Conservation (phyloP, 2,329 filamentous ascomycete genomes). For the Macroventuria anomochaeta region DNA sequence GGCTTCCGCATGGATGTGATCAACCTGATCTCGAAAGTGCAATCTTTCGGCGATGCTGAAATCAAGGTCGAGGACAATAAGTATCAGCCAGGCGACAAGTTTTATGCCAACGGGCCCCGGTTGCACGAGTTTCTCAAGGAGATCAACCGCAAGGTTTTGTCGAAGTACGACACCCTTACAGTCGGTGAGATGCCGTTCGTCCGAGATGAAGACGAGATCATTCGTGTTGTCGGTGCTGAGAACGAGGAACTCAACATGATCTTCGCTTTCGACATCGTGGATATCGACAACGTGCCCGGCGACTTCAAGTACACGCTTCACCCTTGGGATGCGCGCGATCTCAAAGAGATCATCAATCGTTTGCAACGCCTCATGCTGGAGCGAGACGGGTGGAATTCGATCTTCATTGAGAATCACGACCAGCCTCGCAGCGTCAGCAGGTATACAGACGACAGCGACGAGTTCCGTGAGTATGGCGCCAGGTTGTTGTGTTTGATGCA, state of each 20-base stretch:
- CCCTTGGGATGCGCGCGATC: slow-evolving; percentile 42
- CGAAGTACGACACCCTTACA: slow-evolving; percentile 68
- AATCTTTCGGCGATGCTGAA: slow-evolving; percentile 38
- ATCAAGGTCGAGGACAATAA: slow-evolving; percentile 40
- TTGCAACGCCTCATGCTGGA: slow-evolving; percentile 49
- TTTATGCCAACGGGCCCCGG: slow-evolving; percentile 70
- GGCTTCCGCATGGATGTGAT: slow-evolving; percentile 54
- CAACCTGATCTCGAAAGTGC: slow-evolving; percentile 48
- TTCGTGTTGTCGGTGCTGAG: slow-evolving; percentile 53
- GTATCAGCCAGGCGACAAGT: slow-evolving; percentile 56
- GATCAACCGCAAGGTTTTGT: slow-evolving; percentile 66
- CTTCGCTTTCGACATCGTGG: slow-evolving; percentile 60
- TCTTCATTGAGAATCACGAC: slow-evolving; percentile 63
- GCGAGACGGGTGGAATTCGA: slow-evolving; percentile 54
- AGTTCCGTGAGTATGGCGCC: slow-evolving; percentile 55
- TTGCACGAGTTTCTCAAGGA: slow-evolving; percentile 73
- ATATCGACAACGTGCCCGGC: slow-evolving; percentile 47
- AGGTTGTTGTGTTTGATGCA: slow-evolving; percentile 58
- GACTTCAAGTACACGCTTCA: slow-evolving; percentile 47
- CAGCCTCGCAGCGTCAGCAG: slow-evolving; percentile 58
- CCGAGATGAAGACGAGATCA: slow-evolving; percentile 56
- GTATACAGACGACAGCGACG: slow-evolving; percentile 57
- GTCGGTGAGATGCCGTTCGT: slow-evolving; percentile 69
- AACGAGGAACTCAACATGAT: slow-evolving; percentile 69
- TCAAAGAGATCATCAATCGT: slow-evolving; percentile 43